Conservation (phyloP, 2,329 filamentous ascomycete species). For the Chalaropsis ovoidea region DNA sequence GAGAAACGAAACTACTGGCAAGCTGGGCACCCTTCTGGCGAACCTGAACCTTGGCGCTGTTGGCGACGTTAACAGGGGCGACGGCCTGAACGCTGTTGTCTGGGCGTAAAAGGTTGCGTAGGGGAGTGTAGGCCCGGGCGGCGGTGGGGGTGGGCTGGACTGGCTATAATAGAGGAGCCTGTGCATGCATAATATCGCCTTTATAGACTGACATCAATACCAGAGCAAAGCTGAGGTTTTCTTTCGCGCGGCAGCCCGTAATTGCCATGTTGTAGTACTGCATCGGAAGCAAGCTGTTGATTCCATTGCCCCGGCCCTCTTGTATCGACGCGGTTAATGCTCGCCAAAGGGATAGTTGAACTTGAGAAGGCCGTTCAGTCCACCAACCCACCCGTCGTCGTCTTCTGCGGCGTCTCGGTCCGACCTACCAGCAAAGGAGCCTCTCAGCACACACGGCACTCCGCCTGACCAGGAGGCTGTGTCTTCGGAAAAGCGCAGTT, state of each 20-base stretch:
- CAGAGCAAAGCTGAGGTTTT: not conserved
- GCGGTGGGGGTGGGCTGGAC: no score
- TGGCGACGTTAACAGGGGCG: conserved; percentile 37
- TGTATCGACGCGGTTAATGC: not conserved
- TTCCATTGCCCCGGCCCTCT: not conserved
- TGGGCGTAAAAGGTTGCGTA: conserved; percentile 31
- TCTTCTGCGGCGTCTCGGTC: conserved; percentile 39
- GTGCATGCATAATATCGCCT: not conserved
- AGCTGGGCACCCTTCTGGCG: conserved; percentile 41
- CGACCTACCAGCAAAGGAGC: conserved; percentile 35
- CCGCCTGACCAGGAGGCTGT: conserved; percentile 75
- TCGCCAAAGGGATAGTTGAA: conserved; percentile 92
- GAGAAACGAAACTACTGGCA: conserved; percentile 46
- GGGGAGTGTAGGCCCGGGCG: not conserved
- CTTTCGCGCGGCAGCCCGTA: no score
- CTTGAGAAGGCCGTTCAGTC: conserved; percentile 83
- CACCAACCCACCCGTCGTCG: conserved; percentile 94
- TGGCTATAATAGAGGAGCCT: not conserved
- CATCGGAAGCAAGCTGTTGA: not conserved
- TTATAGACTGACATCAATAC: not conserved
- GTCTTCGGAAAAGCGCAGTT: conserved; percentile 68
- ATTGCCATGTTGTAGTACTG: not conserved
- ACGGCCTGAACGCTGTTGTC: conserved; percentile 40
- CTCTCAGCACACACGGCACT: conserved; percentile 81
- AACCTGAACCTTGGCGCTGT: conserved; percentile 35